These are phyloP conservation scores for Fusarium robinianum DNA, from an alignment of 2,329 filamentous ascomycete genomes.

Conservation along the genomic window DNA sequence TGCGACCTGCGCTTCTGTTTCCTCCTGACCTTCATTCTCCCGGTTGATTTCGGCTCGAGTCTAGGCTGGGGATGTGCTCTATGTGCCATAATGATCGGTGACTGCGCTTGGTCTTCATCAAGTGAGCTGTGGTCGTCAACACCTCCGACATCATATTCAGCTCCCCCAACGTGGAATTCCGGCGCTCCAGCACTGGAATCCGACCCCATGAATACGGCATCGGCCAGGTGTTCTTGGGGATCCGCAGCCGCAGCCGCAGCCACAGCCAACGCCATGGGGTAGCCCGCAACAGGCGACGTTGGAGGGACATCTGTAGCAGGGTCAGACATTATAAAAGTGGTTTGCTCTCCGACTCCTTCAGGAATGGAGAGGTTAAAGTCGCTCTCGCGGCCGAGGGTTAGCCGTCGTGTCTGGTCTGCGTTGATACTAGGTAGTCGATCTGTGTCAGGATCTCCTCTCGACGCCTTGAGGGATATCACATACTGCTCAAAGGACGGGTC, in stretches of 20 bases:
- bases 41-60: constrained; percentile 20
- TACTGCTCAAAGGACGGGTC: constrained; percentile 53
- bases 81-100: neutral
- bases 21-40: constrained; percentile 32
- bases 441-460: constrained; percentile 14
- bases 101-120: constrained; percentile 18
- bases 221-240: constrained; percentile 15
- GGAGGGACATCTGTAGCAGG: constrained; percentile 36
- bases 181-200: constrained; percentile 21
- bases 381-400: constrained; percentile 51
- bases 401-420: constrained; percentile 47
- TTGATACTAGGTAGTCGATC: constrained; percentile 42
- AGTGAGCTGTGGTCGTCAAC: constrained; percentile 35
- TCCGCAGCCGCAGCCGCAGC: constrained; percentile 26
- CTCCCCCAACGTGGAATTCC: constrained; percentile 15
- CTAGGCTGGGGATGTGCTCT: constrained; percentile 1
- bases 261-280: no score
- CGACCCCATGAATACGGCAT: constrained; percentile 20
- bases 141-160: constrained; percentile 21
- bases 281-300: constrained; percentile 36
- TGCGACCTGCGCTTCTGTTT: constrained; percentile 61
- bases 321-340: constrained; percentile 54
- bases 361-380: constrained; percentile 58
- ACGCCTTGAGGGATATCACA: neutral
- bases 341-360: constrained; percentile 53